These are phyloP conservation scores for Chaetomium fimeti DNA, from an alignment of 495 filamentous ascomycete genomes.

Conservation along the genomic window DNA sequence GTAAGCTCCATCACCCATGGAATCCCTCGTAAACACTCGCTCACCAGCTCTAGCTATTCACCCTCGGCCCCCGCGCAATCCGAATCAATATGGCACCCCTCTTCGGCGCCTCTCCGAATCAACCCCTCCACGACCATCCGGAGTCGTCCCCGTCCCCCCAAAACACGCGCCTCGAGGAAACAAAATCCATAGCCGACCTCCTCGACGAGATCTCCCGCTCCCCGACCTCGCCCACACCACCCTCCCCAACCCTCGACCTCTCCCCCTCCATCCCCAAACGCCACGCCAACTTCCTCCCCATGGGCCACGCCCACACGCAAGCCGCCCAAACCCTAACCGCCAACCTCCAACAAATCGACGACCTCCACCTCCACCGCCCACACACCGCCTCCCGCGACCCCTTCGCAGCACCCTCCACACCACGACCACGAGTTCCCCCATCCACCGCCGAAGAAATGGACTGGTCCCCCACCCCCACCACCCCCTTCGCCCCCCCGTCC, in stretches of 20 bases:
- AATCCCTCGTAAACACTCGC: conserved; percentile 15
- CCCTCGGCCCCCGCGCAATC: conserved; percentile 52
- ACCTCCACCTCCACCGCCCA: conserved; percentile 23
- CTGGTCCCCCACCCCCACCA: conserved; percentile 63
- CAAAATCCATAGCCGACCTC: conserved; percentile 40
- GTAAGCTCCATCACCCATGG: conserved; percentile 44
- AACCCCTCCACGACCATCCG: conserved; percentile 25
- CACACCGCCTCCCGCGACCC: neutral
- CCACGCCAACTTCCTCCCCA: conserved; percentile 8
- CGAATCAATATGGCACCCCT: conserved; percentile 57
- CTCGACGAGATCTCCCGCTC: conserved; percentile 45
- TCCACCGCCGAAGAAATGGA: conserved; percentile 67
- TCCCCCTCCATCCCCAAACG: conserved; percentile 5
- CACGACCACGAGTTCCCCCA: neutral
- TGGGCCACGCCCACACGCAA: conserved; percentile 24
- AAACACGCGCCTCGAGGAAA: conserved; percentile 19
- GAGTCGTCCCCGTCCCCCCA: neutral
- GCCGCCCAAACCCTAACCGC: conserved; percentile 15
- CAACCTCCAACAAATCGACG: conserved; percentile 21
- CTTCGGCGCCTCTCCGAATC: conserved; percentile 40
- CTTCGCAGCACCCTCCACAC: neutral
- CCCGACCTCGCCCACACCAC: conserved; percentile 42
- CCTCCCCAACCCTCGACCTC: conserved; percentile 27
- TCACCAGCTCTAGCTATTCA: conserved; percentile 39
- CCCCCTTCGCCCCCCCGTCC: neutral